These are phyloP conservation scores for Syzygium oleosum DNA, from an alignment of 345 rosid species.

Conservation along the genomic window DNA sequence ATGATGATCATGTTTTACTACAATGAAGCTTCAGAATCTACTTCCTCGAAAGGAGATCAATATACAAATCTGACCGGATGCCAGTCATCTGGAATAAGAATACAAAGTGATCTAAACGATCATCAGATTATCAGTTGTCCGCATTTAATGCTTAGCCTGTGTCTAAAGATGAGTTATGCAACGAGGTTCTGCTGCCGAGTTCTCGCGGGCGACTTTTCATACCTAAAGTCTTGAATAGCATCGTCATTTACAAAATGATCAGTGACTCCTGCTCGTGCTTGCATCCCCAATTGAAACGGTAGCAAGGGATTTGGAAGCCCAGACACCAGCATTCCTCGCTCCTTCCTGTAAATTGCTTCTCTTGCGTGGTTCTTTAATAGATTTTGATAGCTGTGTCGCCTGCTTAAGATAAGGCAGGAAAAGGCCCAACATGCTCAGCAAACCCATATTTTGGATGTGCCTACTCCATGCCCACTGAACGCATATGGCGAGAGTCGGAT, in stretches of 20 bases:
- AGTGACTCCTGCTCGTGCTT: conserved; percentile 45
- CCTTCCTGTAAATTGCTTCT: conserved; percentile 87
- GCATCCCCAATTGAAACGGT: conserved; percentile 87
- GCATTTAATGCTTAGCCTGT: background rate
- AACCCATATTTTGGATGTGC: conserved; percentile 31
- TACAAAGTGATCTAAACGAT: background rate
- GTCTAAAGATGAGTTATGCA: background rate
- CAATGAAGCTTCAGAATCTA: background rate
- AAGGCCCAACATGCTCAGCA: conserved; percentile 58
- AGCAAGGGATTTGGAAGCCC: conserved; percentile 95
- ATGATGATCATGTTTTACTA: background rate
- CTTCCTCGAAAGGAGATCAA: background rate
- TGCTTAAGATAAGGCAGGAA: conserved; percentile 45
- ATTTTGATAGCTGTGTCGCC: conserved; percentile 38
- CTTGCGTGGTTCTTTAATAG: conserved; percentile 70
- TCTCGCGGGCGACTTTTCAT: background rate
- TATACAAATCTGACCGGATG: background rate
- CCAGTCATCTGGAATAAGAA: background rate
- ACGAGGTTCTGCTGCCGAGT: background rate
- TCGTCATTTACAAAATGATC: background rate
- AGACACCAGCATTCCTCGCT: conserved; percentile 79
- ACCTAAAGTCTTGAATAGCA: background rate
- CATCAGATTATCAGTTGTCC: background rate
- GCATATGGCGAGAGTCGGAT: conserved; percentile 36
- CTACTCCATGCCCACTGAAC: conserved; percentile 42